Percentiles rank a stretch among this genome's conserved stretches.
phyloP scores from a whole-genome alignment of 441 rosid genomes.

The Populus hybrid region DNA sequence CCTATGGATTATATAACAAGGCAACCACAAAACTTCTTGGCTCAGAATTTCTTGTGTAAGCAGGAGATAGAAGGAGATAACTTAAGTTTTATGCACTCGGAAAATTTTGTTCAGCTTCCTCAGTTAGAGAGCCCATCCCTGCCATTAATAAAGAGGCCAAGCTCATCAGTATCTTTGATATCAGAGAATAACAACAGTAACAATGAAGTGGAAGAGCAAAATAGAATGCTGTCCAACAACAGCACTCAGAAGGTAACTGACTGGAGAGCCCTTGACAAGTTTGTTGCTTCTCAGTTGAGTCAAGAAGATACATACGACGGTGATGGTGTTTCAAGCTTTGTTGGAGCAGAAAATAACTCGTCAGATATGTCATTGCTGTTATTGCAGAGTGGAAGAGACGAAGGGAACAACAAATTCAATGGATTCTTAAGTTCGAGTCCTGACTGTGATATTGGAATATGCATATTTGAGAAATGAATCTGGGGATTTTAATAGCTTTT shows the following conservation, averaged over 20 bases:
- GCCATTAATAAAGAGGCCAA: conserved; percentile 48
- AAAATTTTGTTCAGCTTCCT: conserved; percentile 56
- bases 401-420: conserved; percentile 41
- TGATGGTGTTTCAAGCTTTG: conserved; percentile 29
- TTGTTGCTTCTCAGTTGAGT: conserved; percentile 87
- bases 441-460: conserved; percentile 60
- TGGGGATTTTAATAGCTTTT: conserved; percentile 8
- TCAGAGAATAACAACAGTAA: conserved; percentile 31
- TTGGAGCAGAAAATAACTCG: conserved; percentile 18
- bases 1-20: conserved; percentile 50
- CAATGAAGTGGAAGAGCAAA: conserved; percentile 27
- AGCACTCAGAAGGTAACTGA: conserved; percentile 53
- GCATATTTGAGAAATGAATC: conserved; percentile 58
- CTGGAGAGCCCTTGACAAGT: conserved; percentile 92
- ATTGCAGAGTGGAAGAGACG: conserved; percentile 48
- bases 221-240: conserved; percentile 3
- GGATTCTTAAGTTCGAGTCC: conserved; percentile 48
- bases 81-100: conserved; percentile 36
- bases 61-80: conserved; percentile 50
- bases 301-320: conserved; percentile 50
- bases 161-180: conserved; percentile 37
- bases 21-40: conserved; percentile 36
- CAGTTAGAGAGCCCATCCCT: conserved; percentile 73
- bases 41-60: conserved; percentile 53
- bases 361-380: conserved; percentile 45